Conservation (phyloP, 2,329 filamentous ascomycete species). For the Cladosporium phlei region DNA sequence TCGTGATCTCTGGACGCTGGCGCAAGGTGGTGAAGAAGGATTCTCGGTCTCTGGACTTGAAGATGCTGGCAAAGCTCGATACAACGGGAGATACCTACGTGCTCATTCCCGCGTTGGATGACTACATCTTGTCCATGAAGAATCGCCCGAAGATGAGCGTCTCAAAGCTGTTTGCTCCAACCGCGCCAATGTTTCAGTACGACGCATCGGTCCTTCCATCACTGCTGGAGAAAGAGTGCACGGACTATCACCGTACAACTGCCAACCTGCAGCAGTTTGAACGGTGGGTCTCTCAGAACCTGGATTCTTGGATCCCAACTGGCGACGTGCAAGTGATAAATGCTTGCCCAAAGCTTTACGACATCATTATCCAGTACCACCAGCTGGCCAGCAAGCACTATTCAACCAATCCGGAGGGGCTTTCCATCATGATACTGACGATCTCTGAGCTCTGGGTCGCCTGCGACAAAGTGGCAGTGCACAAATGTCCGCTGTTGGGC, state of each 20-base stretch:
- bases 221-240: slow-evolving; percentile 3
- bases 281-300: slow-evolving; percentile 17
- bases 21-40: slow-evolving; percentile 6
- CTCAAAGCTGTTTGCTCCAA: slow-evolving; percentile 14
- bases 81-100: slow-evolving; percentile 18
- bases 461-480: slow-evolving; percentile 49
- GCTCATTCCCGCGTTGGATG: slow-evolving; percentile 18
- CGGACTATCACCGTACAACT: slow-evolving; percentile 3
- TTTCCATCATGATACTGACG: slow-evolving; percentile 50
- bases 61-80: slow-evolving; percentile 4
- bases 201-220: slow-evolving; percentile 12
- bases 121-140: slow-evolving; percentile 14
- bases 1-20: slow-evolving; percentile 14
- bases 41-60: slow-evolving; percentile 12
- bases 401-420: slow-evolving; percentile 43
- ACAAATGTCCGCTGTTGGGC: slow-evolving; percentile 43
- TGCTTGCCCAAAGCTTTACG: slow-evolving; percentile 13
- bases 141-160: not conserved
- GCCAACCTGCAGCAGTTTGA: slow-evolving; percentile 21
- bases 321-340: not conserved
- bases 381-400: slow-evolving; percentile 33
- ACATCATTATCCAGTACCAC: slow-evolving; percentile 20
- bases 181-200: slow-evolving; percentile 8
- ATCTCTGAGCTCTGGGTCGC: slow-evolving; percentile 55
- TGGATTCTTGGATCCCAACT: slow-evolving; percentile 16